Conservation (phyloP, 2,329 filamentous ascomycete genomes). For the Stagonosporopsis rhizophila region DNA sequence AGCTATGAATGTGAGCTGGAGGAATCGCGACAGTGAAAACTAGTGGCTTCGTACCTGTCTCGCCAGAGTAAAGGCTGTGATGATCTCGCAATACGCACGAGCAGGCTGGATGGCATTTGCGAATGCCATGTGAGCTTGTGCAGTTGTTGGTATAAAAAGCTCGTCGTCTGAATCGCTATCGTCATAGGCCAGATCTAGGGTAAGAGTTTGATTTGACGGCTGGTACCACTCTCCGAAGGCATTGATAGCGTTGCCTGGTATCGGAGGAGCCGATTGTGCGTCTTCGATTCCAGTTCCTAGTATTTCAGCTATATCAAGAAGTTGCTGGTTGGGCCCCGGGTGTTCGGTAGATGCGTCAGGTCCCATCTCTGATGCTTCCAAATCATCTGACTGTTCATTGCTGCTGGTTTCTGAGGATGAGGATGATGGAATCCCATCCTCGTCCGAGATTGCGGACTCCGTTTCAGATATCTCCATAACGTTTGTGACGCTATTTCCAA, state of each 20-base stretch:
- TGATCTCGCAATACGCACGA: slow-evolving; percentile 15
- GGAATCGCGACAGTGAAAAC: no score
- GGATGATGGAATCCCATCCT: neutral
- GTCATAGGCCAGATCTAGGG: slow-evolving; percentile 2
- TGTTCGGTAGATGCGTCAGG: no score
- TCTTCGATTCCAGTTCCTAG: neutral
- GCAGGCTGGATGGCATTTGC: neutral
- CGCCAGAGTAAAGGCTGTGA: slow-evolving; percentile 4
- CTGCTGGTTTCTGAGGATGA: neutral
- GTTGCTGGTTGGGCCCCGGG: neutral
- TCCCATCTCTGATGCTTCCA: neutral
- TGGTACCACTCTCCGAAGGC: slow-evolving; percentile 17
- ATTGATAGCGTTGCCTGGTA: slow-evolving; percentile 4
- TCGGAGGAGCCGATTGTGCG: neutral
- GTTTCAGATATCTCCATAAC: slow-evolving; percentile 16
- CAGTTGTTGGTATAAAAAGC: neutral
- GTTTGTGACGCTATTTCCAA: neutral
- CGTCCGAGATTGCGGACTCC: neutral
- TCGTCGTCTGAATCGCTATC: slow-evolving; percentile 11
- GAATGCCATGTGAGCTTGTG: slow-evolving; percentile 2
- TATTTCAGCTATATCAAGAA: neutral
- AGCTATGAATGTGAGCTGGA: neutral
- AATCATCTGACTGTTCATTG: neutral
- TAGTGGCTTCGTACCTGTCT: neutral
- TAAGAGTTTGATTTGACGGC: neutral